Conservation (phyloP, 1,139 yeast species). For the Protomyces inouyei region DNA sequence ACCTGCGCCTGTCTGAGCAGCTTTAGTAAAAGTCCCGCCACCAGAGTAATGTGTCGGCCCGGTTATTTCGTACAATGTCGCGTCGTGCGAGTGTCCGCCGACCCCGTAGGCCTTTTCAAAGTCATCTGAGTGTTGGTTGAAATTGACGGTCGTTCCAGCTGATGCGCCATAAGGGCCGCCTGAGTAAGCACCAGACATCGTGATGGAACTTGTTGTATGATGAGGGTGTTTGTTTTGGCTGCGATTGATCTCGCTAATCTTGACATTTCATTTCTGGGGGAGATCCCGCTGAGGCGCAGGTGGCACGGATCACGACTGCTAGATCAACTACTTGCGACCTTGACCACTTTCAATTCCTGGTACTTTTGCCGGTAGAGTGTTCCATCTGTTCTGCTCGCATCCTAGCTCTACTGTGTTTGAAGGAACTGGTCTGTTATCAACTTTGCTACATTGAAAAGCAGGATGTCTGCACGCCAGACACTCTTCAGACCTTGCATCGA, state of each 20-base stretch:
- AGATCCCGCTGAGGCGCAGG: no score
- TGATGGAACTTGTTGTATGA: no score
- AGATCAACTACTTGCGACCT: no score
- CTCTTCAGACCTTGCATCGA: conserved; percentile 91
- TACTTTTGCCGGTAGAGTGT: no score
- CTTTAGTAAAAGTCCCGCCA: neutral
- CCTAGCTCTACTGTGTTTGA: no score
- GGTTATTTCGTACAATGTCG: neutral
- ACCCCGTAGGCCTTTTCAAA: neutral
- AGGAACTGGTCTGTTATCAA: no score
- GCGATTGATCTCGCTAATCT: no score
- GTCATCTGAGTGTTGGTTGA: neutral
- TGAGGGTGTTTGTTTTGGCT: no score
- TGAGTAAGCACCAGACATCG: neutral
- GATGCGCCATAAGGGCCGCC: conserved; percentile 1
- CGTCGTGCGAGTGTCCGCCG: neutral
- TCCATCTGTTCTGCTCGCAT: no score
- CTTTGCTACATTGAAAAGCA: neutral
- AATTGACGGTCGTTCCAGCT: neutral
- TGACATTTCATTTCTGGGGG: no score
- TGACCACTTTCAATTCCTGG: no score
- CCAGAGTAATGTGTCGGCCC: neutral
- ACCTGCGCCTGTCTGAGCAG: neutral
- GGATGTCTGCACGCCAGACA: conserved; percentile 42
- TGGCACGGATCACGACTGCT: no score